Conservation (phyloP, 2,329 filamentous ascomycete species). For the Monilinia fructicola region DNA sequence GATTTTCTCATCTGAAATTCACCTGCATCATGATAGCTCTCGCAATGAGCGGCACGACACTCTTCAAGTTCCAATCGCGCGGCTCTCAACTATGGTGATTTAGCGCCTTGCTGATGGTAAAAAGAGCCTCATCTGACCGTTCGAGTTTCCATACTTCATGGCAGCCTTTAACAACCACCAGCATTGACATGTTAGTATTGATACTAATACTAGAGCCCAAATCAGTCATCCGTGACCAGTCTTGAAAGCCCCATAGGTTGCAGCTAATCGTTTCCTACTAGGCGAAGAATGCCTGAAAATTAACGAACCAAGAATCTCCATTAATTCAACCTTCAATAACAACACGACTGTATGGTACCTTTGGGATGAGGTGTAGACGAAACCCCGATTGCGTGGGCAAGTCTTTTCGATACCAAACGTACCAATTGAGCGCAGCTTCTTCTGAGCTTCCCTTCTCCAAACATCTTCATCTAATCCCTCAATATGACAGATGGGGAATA, state of each 20-base stretch:
- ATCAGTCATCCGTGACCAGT: background rate
- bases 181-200: background rate
- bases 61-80: background rate
- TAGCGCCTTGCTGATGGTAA: background rate
- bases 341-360: background rate
- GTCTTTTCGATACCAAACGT: background rate
- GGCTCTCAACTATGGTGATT: background rate
- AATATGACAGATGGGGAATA: background rate
- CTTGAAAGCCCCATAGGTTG: background rate
- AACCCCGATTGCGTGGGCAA: background rate
- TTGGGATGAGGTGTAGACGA: background rate
- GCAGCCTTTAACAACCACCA: background rate
- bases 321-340: background rate
- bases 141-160: background rate
- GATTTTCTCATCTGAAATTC: background rate
- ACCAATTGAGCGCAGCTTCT: background rate
- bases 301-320: background rate
- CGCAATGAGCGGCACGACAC: background rate
- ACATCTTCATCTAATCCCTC: background rate
- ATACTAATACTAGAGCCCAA: background rate
- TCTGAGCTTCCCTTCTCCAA: background rate
- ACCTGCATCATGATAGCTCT: too few species aligned
- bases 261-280: background rate
- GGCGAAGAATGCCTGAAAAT: background rate
- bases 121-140: background rate